Evolutionary conservation across 768 basidiomycete species (phyloP), one percentile per base, ranked within the genome.

Genomic region (Fomitopsis pulvina): DNA sequence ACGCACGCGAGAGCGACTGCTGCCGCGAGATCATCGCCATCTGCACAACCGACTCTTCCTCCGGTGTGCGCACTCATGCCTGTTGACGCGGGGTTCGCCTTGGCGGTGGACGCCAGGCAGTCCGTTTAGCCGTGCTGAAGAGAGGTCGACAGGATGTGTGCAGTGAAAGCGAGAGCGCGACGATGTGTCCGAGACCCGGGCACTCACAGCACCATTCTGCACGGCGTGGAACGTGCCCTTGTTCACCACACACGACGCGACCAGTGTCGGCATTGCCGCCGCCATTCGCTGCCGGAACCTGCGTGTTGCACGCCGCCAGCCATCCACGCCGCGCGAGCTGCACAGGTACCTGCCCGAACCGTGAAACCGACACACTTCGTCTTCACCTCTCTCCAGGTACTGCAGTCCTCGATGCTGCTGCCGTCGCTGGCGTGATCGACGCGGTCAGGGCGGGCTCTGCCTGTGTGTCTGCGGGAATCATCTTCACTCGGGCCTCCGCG

Each of bases 321-420:
- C 4, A 16, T 5, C 4, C n/a, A 18, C 8, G 9, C 3, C 43
- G n/a, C 16, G 22, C 20, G 40, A 16, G 2, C n/a, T n/a, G n/a
- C n/a, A n/a, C n/a, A 51, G 68, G 51, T 42, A 82, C 80, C 73
- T 81, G 75, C 24, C 83, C 81, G 55, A 82, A 79, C n/a, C 78
- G 71, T 47, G 79, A 78, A 38, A 84, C 71, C 0, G 80, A 81
- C 30, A 84, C 70, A 45, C 77, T 80, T 14, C 74, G 75, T 41
- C 73, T 68, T 40, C 70, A 66, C 34, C 64, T 63, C 44, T 69
- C 58, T 29, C 47, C 29, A 14, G n/a, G n/a, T n/a, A 41, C 41
- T 11, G 41, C 26, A 9, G 32, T 45, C 24, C 22, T 30, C 12
- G 44, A 24, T 29, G 52, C 27, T 41, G 45, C 42, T n/a, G n/a